A percentile compares a stretch with the other conserved stretches of the same genome.
phyloP scores from a whole-genome alignment of 2,329 filamentous ascomycete species.

The Cytospora paraplurivora region DNA sequence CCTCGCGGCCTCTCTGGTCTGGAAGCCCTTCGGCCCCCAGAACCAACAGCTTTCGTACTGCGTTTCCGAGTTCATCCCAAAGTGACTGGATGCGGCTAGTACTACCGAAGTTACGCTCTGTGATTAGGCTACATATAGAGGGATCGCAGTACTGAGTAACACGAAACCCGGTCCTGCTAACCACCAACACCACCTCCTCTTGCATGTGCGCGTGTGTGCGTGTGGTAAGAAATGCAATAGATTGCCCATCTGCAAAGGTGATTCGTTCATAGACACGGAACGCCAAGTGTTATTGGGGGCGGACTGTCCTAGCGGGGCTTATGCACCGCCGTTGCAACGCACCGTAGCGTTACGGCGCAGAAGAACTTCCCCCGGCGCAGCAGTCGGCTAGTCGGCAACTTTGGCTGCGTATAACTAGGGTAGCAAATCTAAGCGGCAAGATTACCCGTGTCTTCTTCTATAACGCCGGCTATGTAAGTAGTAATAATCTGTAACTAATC shows the following conservation, averaged over 20 bases:
- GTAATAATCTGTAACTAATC: background rate
- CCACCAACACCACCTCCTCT: constrained; percentile 8
- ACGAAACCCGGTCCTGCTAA: background rate
- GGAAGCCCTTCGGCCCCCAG: constrained; percentile 7
- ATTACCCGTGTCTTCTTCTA: constrained; percentile 3
- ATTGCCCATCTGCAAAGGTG: constrained; percentile 11
- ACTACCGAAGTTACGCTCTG: constrained; percentile 8
- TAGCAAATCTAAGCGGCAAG: constrained; percentile 4
- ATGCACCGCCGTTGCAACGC: constrained; percentile 16
- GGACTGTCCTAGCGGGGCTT: background rate
- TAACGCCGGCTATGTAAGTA: constrained; percentile 4
- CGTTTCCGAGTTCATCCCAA: constrained; percentile 8
- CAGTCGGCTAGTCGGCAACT: too few species aligned
- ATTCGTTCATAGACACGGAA: constrained; percentile 7
- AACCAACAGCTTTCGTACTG: constrained; percentile 8
- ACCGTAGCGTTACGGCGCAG: constrained; percentile 15
- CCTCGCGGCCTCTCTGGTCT: constrained; percentile 8
- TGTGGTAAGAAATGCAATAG: constrained; percentile 12
- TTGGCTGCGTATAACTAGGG: too few species aligned
- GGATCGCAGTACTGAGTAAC: constrained; percentile 4
- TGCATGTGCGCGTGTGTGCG: constrained; percentile 8
- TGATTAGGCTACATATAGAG: constrained; percentile 6
- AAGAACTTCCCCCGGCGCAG: too few species aligned
- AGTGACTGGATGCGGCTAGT: constrained; percentile 1
- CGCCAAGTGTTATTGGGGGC: constrained; percentile 8